Base-by-base conservation (phyloP, 140 eudicot genomes). In the Bidens hawaiensis region DNA sequence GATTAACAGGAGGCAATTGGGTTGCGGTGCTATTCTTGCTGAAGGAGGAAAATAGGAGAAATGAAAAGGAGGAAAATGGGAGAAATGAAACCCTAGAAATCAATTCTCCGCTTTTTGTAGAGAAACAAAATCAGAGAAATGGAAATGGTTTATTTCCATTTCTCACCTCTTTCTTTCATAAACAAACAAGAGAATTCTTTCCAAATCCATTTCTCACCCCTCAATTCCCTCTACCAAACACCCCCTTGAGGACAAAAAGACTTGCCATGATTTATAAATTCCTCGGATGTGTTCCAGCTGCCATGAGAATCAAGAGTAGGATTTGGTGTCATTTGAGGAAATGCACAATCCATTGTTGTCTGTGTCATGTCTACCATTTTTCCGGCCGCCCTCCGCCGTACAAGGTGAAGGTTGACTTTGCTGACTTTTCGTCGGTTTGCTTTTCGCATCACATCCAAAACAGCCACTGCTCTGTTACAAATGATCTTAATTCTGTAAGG, bases 381-480 rank as follows among this genome's bases (percentile, higher is more conserved):
- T 72, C 83, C 77, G 80, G 30, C 45, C 76, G 52, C 73, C 69
- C 47, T 74, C 86, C 8, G 67, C 75, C 48, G 13, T 54, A 43
- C 45, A 64, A 43, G 68, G 43, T 34, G 28, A 43, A 9, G 27
- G 15, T 72, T 15, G 78, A 71, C n/a, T n/a, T n/a, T n/a, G n/a
- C n/a, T n/a, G n/a, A n/a, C 64, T 64, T 56, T 73, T 70, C 25
- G 34, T 76, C 68, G 72, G 66, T 52, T 75, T 71, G 75, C 31
- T 52, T 79, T 73, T 80, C 64, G 53, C 28, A 82, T 54, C 69
- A 48, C 77, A 73, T 71, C 84, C 84, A 73, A 85, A 64, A 82
- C 97, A 89, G 77, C 86, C 85, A 78, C 97, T 89, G 97, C 81
- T 73, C 95, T 89, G 91, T 82, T 79, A 71, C 85, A 78, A 80